Conservation (phyloP, 768 basidiomycete species). For the Baorangia bicolor region DNA sequence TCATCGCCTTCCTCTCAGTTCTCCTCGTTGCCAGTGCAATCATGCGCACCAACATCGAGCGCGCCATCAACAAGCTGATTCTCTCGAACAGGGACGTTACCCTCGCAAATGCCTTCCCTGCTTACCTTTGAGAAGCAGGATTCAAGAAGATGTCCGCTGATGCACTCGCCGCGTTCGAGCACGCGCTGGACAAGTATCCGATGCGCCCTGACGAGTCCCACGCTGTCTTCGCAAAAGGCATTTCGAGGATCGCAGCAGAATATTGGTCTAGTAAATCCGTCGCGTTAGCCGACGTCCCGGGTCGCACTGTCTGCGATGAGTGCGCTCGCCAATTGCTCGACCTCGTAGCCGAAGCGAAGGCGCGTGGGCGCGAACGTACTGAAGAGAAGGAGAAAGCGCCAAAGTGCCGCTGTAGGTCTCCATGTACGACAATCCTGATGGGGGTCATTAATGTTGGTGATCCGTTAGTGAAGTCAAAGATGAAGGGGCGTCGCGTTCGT, state of each 20-base stretch:
- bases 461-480: constrained; percentile 4
- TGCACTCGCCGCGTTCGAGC: constrained; percentile 12
- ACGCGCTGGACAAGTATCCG: constrained; percentile 18
- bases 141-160: constrained; percentile 7
- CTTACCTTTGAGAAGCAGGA: constrained; percentile 12
- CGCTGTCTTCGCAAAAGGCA: background rate
- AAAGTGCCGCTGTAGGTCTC: constrained; percentile 10
- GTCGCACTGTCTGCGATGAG: background rate
- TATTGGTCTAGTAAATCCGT: constrained; percentile 6
- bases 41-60: constrained; percentile 16
- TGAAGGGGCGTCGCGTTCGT: background rate
- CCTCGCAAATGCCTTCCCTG: constrained; percentile 8
- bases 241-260: constrained; percentile 2
- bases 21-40: background rate
- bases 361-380: background rate
- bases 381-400: background rate
- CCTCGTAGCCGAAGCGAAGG: background rate
- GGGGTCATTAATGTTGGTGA: background rate
- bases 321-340: background rate
- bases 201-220: constrained; percentile 1
- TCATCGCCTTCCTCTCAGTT: background rate
- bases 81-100: constrained; percentile 5
- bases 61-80: constrained; percentile 10
- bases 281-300: background rate
- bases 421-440: background rate